Evolutionary conservation across 495 filamentous ascomycete genomes (phyloP), one percentile per base, ranked within the genome.

Genomic region (Aspergillus nanangensis): DNA sequence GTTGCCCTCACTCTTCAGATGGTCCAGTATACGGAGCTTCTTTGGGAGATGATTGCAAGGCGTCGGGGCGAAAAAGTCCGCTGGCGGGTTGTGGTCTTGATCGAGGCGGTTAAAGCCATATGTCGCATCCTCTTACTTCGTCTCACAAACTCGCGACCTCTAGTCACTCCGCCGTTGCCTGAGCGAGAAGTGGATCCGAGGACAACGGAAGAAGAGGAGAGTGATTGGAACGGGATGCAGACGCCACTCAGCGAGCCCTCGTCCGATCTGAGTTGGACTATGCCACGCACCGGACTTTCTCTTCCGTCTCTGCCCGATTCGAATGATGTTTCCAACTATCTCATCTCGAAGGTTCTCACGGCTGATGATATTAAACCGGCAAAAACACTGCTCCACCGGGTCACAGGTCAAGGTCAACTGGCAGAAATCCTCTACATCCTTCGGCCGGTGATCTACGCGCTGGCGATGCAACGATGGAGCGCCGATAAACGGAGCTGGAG

Each of bases 281-380:
- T 98, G 93, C 91, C 91, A 21, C 81, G 93, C 51, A 98, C 93
- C 0, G 88, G 89, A 7, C 70, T 95, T 38, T 82, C 78, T 7
- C 78, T 98, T 24, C 91, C 94, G 0, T 80, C 75, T 29, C 73
- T 98, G 18, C 93, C 93, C 1, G 81, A 82, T 40, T 79, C 84
- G 8, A 75, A 79, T 20, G 88, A 93, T 56, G 86, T 95, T 20
- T 85, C 86, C 20, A 82, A 78, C 27, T 96, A 93, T 62, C 78
- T 98, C 15, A 84, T 94, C 35, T 82, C 81, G n/a, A 90, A 92
- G 41, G 93, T 96, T 14, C 74, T 98, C 20, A 95, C 88, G 1
- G 87, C 94, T 14, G 94, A 97, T 66, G 93, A 97, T 62, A 90
- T 98, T 71, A 96, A 95, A 61, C 83, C 90, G 4, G 84, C 94